Evolutionary conservation across 148 eudicot species (phyloP).

Genomic region (Heliamphora exappendiculata): DNA sequence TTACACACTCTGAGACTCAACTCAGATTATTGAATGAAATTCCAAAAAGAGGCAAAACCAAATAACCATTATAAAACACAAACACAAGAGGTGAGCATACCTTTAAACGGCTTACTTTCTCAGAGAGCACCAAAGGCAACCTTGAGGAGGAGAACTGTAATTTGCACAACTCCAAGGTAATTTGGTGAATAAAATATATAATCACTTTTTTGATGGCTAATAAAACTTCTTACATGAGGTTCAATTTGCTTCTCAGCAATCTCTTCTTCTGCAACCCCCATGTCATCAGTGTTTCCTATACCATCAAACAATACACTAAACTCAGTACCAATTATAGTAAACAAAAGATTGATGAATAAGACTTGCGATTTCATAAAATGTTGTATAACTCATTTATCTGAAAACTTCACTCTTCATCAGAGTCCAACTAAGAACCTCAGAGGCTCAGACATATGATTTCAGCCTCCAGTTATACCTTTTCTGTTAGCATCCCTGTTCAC

Average conservation of each 20-base stretch:
- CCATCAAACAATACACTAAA: neutral
- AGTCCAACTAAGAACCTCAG: neutral
- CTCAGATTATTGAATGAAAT: neutral
- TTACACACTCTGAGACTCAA: conserved; percentile 3
- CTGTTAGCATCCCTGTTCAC: conserved; percentile 16
- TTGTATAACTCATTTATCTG: neutral
- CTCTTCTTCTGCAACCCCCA: conserved; percentile 40
- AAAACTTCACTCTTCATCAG: neutral
- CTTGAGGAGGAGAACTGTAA: conserved; percentile 71
- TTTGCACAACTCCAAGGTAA: conserved; percentile 7
- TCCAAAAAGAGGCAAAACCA: neutral
- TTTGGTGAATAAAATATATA: neutral
- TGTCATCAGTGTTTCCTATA: conserved; percentile 32
- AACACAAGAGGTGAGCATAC: conserved; percentile 25
- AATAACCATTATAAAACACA: neutral
- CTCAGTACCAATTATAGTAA: neutral
- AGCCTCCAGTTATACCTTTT: conserved; percentile 19
- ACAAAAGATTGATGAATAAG: neutral
- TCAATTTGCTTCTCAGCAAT: conserved; percentile 48
- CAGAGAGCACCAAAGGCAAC: conserved; percentile 73
- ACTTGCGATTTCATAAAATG: neutral
- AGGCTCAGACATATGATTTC: neutral
- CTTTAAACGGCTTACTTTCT: conserved; percentile 77
- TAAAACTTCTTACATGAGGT: conserved; percentile 45
- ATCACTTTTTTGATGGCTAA: conserved; percentile 10